A percentile compares a stretch with the other conserved stretches of the same genome.
These are phyloP conservation scores for Microbotryum intermedium DNA, from an alignment of 1,284 basidiomycete genomes.

Conservation along the genomic window DNA sequence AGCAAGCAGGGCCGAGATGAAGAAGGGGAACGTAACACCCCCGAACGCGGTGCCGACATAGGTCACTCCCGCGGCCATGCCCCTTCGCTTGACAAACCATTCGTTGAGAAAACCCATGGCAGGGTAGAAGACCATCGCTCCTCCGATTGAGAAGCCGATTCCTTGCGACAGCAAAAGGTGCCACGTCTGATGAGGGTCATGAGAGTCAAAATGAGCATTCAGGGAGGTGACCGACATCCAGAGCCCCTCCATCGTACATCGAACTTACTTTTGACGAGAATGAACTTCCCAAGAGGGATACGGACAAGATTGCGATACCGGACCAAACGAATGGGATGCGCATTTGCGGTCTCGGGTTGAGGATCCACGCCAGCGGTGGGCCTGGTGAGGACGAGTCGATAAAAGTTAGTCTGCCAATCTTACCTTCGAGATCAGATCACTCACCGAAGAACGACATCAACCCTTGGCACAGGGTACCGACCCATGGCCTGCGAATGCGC, in stretches of 20 bases:
- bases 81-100: conserved; percentile 45
- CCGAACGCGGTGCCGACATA: conserved; percentile 43
- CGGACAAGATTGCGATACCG: conserved; percentile 2
- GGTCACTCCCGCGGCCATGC: conserved; percentile 44
- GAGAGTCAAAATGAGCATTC: too few relatives aligned
- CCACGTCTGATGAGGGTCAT: conserved; percentile 14
- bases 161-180: conserved; percentile 42
- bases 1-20: conserved; percentile 25
- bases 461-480: conserved; percentile 9
- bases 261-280: conserved; percentile 5
- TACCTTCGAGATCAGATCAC: too few relatives aligned
- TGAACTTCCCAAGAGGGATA: not conserved
- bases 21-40: conserved; percentile 41
- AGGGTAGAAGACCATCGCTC: conserved; percentile 25
- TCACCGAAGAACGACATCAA: conserved; percentile 3
- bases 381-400: too few relatives aligned
- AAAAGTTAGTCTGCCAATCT: too few relatives aligned
- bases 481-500: not conserved
- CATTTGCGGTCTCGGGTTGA: conserved; percentile 17
- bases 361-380: not conserved
- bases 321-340: conserved; percentile 1
- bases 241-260: too few relatives aligned
- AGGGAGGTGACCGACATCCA: too few relatives aligned
- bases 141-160: conserved; percentile 42
- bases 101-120: conserved; percentile 41